These are phyloP conservation scores for Coemansia biformis DNA, from an alignment of 192 early-diverging fungal species.

Conservation along the genomic window DNA sequence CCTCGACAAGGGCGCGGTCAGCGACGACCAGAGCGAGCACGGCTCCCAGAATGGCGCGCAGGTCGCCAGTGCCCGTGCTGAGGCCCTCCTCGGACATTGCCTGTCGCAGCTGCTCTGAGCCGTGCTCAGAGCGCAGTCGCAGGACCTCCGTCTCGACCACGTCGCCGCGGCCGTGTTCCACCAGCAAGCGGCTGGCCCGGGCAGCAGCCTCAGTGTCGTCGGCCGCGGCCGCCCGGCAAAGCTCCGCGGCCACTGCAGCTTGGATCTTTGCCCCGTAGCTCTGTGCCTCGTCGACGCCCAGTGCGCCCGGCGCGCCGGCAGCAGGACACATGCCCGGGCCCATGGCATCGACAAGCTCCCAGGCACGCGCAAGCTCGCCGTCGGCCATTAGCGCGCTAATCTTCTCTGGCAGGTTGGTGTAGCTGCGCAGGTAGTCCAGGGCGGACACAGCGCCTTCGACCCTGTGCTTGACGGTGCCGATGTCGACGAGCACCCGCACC, in stretches of 20 bases:
- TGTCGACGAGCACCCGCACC: constrained; percentile 19
- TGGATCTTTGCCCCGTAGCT: constrained; percentile 8
- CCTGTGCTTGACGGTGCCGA: constrained; percentile 17
- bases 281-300: constrained; percentile 2
- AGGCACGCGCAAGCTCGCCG: constrained; percentile 29
- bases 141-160: constrained; percentile 11
- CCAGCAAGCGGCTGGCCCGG: constrained; percentile 9
- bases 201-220: constrained; percentile 12
- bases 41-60: constrained; percentile 5
- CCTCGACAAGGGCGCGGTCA: constrained; percentile 32
- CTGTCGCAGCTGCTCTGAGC: constrained; percentile 10
- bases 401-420: constrained; percentile 33
- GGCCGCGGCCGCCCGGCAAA: constrained; percentile 7
- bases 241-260: constrained; percentile 2
- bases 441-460: constrained; percentile 21
- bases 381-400: constrained; percentile 16
- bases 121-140: constrained; percentile 18
- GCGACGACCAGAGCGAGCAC: constrained; percentile 10
- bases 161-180: constrained; percentile 11
- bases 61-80: not conserved
- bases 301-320: not conserved
- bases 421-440: constrained; percentile 29
- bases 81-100: not conserved
- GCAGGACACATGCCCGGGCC: not conserved
- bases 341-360: constrained; percentile 22